Percentiles rank a stretch among this genome's conserved stretches.
Evolutionary conservation across 257 asterid genomes (phyloP).

Genomic region (Plectranthus barbatus): DNA sequence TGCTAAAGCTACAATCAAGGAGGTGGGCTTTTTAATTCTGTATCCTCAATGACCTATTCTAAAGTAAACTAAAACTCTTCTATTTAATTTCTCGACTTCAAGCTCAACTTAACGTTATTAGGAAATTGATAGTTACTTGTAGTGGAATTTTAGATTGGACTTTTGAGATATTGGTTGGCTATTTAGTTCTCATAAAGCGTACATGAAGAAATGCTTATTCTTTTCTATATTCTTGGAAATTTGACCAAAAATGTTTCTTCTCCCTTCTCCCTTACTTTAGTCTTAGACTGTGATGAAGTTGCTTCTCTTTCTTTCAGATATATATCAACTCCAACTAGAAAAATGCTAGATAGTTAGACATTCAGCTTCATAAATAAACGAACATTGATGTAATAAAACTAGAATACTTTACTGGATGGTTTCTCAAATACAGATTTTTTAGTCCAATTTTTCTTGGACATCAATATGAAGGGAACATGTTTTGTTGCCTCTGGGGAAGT

Average conservation of each 20-base stretch:
- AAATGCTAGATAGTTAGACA: neutral
- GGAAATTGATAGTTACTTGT: neutral
- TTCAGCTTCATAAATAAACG: neutral
- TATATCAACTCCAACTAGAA: neutral
- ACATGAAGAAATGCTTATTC: neutral
- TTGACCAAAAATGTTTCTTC: neutral
- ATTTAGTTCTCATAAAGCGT: neutral
- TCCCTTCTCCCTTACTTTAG: neutral
- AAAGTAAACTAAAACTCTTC: neutral
- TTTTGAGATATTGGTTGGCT: neutral
- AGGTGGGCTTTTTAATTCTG: conserved; percentile 33
- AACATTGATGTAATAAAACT: neutral
- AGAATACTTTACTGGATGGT: neutral
- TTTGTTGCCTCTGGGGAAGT: too few species aligned
- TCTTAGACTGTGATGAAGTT: neutral
- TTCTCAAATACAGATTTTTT: neutral
- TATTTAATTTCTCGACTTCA: neutral
- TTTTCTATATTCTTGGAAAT: neutral
- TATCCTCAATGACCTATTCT: neutral
- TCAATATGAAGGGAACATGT: too few species aligned
- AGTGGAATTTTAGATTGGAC: neutral
- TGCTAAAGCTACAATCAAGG: conserved; percentile 94
- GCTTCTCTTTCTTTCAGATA: neutral
- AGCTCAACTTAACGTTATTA: neutral
- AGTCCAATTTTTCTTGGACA: too few species aligned